These are phyloP conservation scores for Fusarium abutilonis DNA, from an alignment of 2,329 filamentous ascomycete species.

Conservation along the genomic window DNA sequence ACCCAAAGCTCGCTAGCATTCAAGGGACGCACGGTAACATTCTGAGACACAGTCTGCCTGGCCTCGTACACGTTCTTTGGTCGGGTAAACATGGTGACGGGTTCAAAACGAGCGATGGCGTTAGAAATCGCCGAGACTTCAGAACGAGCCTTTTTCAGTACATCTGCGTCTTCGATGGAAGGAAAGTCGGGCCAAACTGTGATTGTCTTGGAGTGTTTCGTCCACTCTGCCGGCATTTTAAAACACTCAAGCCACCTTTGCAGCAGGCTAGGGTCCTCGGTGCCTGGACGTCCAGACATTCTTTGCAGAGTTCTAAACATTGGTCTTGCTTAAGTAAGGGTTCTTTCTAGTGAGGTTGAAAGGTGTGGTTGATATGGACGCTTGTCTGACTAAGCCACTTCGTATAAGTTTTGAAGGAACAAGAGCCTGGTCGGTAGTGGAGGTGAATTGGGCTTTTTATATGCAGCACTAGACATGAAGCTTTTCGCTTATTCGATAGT, in stretches of 20 bases:
- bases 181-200: constrained; percentile 25
- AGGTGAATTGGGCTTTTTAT: too few relatives aligned
- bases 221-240: constrained; percentile 33
- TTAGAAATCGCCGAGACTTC: constrained; percentile 43
- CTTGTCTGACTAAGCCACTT: too few relatives aligned
- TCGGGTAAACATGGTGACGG: constrained; percentile 39
- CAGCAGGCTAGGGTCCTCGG: too few relatives aligned
- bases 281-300: too few relatives aligned
- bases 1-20: constrained; percentile 43
- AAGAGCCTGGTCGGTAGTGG: too few relatives aligned
- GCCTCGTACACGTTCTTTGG: constrained; percentile 6
- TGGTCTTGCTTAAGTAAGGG: too few relatives aligned
- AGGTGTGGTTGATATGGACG: too few relatives aligned
- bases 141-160: constrained; percentile 4
- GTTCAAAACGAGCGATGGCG: constrained; percentile 42
- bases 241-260: background rate
- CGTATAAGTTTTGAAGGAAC: too few relatives aligned
- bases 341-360: too few relatives aligned
- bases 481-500: too few relatives aligned
- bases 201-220: constrained; percentile 20
- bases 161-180: constrained; percentile 6
- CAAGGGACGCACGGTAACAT: constrained; percentile 12
- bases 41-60: constrained; percentile 3
- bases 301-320: too few relatives aligned
- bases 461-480: too few relatives aligned